Base-by-base conservation (phyloP, 1,284 basidiomycete genomes). In the Cronartium quercuum region DNA sequence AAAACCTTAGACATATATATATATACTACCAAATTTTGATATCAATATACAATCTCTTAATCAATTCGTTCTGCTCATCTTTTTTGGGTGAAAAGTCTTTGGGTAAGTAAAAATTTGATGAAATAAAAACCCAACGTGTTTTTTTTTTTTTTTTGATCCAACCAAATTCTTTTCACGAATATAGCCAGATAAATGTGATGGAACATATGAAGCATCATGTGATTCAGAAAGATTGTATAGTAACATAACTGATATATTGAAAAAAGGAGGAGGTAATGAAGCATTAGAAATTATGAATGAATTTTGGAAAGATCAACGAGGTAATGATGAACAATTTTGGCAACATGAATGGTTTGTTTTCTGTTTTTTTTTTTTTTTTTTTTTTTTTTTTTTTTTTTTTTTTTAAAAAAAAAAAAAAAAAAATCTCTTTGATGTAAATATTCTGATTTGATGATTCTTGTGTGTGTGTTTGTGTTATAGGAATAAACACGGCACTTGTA, bases 261-360 rank as follows among this genome's bases (percentile, higher is more conserved):
- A 82, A 6, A 80, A 82, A 18, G 85, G 88, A 75, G 89, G 88
- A 40, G 63, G 55, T 21, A 83, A 83, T 42, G 84, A 85, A 41
- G 87, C 89, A 0, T 82, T 91, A n/a, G 78, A 83, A 9, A 90
- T 86, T 81, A 91, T 91, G 89, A 74, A 88, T 60, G 81, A 82
- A 9, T 80, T 78, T 78, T 80, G 78, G 79, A 76, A 81, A 73
- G 78, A 80, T 66, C 76, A 78, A 76, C 77, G 65, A n/a, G 80
- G 80, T 1, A 66, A 79, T 65, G 80, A 82, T 68, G 79, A 81
- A 76, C 47, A 61, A 3, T 80, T 83, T 77, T 81, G 80, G 80
- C 64, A 78, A 73, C 80, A 81, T 60, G 79, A 82, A 76, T 80
- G 70, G 70, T 73, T n/a, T 29, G 42, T 12, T 60, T 3, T 18